Conservation (phyloP, 1,284 basidiomycete genomes). For the Microbotryum intermedium region DNA sequence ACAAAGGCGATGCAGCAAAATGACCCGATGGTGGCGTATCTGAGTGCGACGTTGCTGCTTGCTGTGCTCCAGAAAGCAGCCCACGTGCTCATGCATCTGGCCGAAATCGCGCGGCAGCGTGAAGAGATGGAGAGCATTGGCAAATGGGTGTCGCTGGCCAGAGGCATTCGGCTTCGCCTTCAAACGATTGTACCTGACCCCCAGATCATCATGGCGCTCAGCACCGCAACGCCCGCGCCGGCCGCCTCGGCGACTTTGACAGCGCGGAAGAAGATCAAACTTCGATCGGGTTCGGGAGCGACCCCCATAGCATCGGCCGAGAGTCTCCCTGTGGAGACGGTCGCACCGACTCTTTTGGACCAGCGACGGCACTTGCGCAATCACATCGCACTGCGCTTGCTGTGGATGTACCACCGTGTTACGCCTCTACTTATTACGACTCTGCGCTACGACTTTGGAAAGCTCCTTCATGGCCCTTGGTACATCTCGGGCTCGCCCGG, state of each 20-base stretch:
- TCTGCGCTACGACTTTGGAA: conserved; percentile 30
- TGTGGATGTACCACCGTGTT: conserved; percentile 29
- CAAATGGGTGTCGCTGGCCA: conserved; percentile 7
- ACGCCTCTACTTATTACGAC: conserved; percentile 17
- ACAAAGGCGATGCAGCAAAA: conserved; percentile 29
- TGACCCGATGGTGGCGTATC: conserved; percentile 28
- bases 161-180: conserved; percentile 15
- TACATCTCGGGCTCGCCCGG: neutral
- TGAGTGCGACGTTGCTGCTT: conserved; percentile 27
- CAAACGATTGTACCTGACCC: conserved; percentile 22
- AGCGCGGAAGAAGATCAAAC: neutral
- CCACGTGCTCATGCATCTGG: conserved; percentile 11
- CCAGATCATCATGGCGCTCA: conserved; percentile 23
- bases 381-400: conserved; percentile 25
- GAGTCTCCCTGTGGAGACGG: neutral
- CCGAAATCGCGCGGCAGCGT: conserved; percentile 3
- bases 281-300: too few species aligned
- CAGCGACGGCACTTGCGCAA: conserved; percentile 17
- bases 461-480: conserved; percentile 16
- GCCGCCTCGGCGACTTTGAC: neutral
- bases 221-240: conserved; percentile 15
- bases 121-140: conserved; percentile 3
- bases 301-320: neutral
- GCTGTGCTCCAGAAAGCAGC: conserved; percentile 25
- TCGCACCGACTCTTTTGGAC: neutral